Evolutionary conservation across 208 protist genomes (phyloP).

Genomic region (Dictyostelium gargantuum): DNA sequence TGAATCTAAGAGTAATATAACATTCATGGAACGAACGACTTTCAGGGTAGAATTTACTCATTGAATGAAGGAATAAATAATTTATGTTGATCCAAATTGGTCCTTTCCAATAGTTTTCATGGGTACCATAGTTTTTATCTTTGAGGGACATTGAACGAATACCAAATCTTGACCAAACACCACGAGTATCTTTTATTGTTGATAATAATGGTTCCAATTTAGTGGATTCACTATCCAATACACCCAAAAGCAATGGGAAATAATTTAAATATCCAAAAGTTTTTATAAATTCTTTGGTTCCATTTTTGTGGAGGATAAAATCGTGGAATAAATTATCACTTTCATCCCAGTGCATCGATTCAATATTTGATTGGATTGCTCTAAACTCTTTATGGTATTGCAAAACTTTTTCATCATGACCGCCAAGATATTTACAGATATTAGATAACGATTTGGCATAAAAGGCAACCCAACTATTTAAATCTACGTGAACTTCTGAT

Average conservation of each 20-base stretch:
- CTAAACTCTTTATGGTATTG: not conserved
- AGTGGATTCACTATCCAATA: conserved; percentile 56
- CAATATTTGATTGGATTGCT: not conserved
- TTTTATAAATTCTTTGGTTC: not conserved
- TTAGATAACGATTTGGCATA: conserved; percentile 62
- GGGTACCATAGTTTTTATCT: conserved; percentile 68
- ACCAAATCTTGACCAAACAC: conserved; percentile 63
- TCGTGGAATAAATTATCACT: conserved; percentile 64
- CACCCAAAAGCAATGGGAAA: conserved; percentile 85
- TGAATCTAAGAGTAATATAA: conserved; percentile 75
- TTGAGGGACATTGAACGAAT: conserved; percentile 36
- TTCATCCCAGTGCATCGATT: conserved; percentile 70
- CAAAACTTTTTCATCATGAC: not conserved
- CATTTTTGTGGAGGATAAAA: not conserved
- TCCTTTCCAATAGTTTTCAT: conserved; percentile 91
- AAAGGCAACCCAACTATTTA: conserved; percentile 85
- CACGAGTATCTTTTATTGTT: conserved; percentile 60
- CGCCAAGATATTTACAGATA: conserved; percentile 65
- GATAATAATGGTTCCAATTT: conserved; percentile 42
- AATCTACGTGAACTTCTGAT: conserved; percentile 87
- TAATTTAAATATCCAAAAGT: conserved; percentile 84
- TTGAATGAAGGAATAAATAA: conserved; percentile 82
- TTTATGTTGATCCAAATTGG: conserved; percentile 92
- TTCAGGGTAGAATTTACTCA: conserved; percentile 72
- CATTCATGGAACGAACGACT: conserved; percentile 17